Evolutionary conservation across 805 yeast species (phyloP), one percentile per base, ranked within the genome.

Genomic region (Spathaspora passalidarum): DNA sequence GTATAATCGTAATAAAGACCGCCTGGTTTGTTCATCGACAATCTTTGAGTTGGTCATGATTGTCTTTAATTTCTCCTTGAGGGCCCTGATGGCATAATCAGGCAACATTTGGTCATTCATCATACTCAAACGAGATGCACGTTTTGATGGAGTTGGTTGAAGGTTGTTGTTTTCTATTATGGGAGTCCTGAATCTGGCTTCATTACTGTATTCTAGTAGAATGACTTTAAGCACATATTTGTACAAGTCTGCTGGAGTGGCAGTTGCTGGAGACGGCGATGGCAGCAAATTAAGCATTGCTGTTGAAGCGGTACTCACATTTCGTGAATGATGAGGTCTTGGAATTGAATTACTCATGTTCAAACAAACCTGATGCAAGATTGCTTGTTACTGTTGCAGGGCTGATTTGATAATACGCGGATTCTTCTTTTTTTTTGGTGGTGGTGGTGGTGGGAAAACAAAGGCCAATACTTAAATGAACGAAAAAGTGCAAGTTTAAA

Each of bases 1-100:
- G 59, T 86, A 85, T 47, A 84, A 73, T 20, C 86, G 76, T 20
- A 86, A 61, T 39, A 84, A 69, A 42, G 83, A 75, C 29, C 86
- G 66, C 49, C 86, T 69, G 10, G 84, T 73, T 46, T 75, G 63
- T 4, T 76, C 80, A 43, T 78, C 80, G 35, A 67, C 56, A 20
- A 58, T 45, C 8, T 60, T 48, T 46, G 67, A 60, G 21, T 73
- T 70, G 66, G 80, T 66, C 18, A 84, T 79, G 1, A 82, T 68
- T 14, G 61, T 52, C 44, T 71, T 66, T 43, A 81, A 64, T 22
- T 64, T 60, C 4, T 56, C 58, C 56, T 77, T 79, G 34, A 82
- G 56, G 52, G 54, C 56, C 3, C 58, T 43, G 2, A 67, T 57
- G 18, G 77, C 63, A 36, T 66, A 64, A 1, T 72, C 57, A 2